Evolutionary conservation across 768 basidiomycete species (phyloP), one percentile per base, ranked within the genome.

Genomic region (Leccinellum luteum): DNA sequence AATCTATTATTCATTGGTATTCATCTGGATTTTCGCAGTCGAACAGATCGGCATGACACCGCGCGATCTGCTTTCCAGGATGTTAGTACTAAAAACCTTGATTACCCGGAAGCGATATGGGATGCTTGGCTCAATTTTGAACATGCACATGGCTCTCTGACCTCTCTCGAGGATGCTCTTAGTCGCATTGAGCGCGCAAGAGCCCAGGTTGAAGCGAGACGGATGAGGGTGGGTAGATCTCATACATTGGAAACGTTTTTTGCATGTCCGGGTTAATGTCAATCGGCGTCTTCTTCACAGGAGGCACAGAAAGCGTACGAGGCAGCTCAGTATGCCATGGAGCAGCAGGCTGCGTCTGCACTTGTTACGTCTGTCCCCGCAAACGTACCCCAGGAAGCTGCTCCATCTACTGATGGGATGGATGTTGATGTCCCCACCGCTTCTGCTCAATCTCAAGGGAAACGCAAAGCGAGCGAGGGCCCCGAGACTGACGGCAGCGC

Each of bases 21-120:
- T 48, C 21, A 23, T 44, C 47, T 17, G 23, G 38, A 28, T 23
- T 48, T 45, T 32, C 48, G 23, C 62, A 85, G 85, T 62, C 82
- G 82, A 68, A 73, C 79, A 34, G 77, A 80, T 57, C 76, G 75
- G 61, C 74, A 84, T 52, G 79, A 84, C 15, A 75, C 81, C 48
- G 89, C 89, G 3, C 84, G 93, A 41, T 75, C 79, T 23, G 74
- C 84, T 7, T 96, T 92, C 69, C 72, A 76, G 43, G 84, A 86
- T 58, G 77, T 90, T 4, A 81, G 85, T 28, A 76, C 78, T 45
- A 89, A 89, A 69, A 83, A 87, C 51, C 64, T 98, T 38, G 96
- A 99, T 72, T 98, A 94, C 89, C 94, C 97, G 0, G 96, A 99
- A 71, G 89, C 87, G 10, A 76, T 98, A 8, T 96, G 92, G 86